phyloP scores from a whole-genome alignment of 1,284 basidiomycete species.

The Wolfiporia cocos region DNA sequence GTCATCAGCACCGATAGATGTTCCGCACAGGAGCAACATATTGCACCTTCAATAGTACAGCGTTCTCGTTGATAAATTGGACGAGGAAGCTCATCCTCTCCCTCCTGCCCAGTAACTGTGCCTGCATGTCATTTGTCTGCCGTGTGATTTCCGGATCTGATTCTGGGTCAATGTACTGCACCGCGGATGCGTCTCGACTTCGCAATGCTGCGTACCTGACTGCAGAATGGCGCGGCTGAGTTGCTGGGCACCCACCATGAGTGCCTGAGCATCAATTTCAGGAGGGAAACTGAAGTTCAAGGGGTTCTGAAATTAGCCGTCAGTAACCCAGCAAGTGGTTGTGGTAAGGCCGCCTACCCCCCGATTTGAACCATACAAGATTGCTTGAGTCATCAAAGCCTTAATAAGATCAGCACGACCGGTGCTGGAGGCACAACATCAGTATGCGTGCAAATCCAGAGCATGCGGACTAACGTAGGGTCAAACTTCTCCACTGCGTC shows the following conservation, averaged over 20 bases:
- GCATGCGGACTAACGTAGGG: slow-evolving; percentile 40
- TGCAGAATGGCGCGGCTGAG: slow-evolving; percentile 71
- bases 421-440: slow-evolving; percentile 30
- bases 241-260: slow-evolving; percentile 76
- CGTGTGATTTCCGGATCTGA: slow-evolving; percentile 73
- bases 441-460: neutral
- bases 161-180: too few species aligned
- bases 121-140: slow-evolving; percentile 74
- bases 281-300: slow-evolving; percentile 79
- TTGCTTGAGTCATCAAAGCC: slow-evolving; percentile 83
- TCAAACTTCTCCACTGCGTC: slow-evolving; percentile 55
- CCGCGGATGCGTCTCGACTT: too few species aligned
- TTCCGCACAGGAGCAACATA: neutral
- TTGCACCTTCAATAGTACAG: slow-evolving; percentile 64
- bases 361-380: slow-evolving; percentile 70
- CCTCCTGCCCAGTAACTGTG: slow-evolving; percentile 74
- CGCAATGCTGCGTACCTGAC: slow-evolving; percentile 50
- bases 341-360: slow-evolving; percentile 51
- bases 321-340: too few species aligned
- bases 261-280: slow-evolving; percentile 70
- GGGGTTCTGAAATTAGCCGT: slow-evolving; percentile 56
- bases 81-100: slow-evolving; percentile 79
- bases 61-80: slow-evolving; percentile 83
- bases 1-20: neutral
- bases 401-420: slow-evolving; percentile 69